Percentiles rank a stretch among this genome's conserved stretches.
These are phyloP conservation scores for Rhodomyrtus tomentosa DNA, from an alignment of 345 rosid species.

Conservation along the genomic window DNA sequence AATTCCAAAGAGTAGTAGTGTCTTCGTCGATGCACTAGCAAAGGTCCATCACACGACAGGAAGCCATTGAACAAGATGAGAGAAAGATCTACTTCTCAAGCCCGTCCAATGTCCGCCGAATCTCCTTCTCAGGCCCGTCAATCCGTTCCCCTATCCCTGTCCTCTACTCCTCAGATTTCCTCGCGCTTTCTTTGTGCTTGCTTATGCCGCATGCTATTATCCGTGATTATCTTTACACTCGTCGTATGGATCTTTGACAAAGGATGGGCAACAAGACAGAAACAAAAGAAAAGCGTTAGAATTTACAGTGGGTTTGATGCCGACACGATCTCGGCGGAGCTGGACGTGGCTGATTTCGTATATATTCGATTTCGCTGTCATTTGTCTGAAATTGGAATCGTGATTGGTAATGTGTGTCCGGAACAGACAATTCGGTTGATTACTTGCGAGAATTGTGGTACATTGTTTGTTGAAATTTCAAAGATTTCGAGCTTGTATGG, in stretches of 20 bases:
- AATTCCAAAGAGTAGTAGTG: no score
- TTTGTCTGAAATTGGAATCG: background rate
- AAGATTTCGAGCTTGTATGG: background rate
- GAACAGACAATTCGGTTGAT: background rate
- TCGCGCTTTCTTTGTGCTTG: background rate
- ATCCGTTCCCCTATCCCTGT: background rate
- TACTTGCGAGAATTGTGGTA: background rate
- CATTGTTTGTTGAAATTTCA: background rate
- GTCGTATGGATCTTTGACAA: background rate
- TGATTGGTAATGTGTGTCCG: background rate
- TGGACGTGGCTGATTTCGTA: background rate
- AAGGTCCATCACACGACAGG: background rate
- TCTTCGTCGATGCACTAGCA: background rate
- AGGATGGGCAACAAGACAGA: background rate
- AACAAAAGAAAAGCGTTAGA: background rate
- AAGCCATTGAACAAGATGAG: background rate
- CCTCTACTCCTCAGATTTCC: background rate
- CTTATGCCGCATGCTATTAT: background rate
- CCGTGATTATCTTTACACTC: background rate
- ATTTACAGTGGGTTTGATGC: background rate
- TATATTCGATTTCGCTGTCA: background rate
- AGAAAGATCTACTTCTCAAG: background rate
- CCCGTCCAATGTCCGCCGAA: background rate
- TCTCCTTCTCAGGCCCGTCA: background rate
- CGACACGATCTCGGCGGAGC: background rate